phyloP scores from a whole-genome alignment of 2,329 filamentous ascomycete genomes.

The Cytospora leucostoma region DNA sequence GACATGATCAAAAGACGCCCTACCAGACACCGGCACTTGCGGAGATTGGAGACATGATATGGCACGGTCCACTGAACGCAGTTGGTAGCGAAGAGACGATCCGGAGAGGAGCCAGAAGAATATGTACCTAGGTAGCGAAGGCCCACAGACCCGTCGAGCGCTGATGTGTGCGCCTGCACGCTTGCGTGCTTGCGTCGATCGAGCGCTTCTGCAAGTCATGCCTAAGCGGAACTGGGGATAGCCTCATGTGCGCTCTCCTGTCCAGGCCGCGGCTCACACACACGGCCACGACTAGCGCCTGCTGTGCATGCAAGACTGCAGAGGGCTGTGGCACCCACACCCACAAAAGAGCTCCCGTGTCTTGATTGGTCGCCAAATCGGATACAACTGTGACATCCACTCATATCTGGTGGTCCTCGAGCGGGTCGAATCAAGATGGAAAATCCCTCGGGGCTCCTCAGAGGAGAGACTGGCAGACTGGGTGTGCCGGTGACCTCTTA shows the following conservation, averaged over 20 bases:
- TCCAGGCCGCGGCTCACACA: not conserved
- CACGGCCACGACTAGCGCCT: not conserved
- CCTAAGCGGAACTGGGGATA: constrained; percentile 1
- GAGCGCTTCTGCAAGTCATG: not conserved
- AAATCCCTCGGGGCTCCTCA: not conserved
- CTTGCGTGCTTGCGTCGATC: not conserved
- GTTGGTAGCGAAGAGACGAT: no score
- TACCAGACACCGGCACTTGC: no score
- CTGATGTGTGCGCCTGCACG: no score
- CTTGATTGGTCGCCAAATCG: not conserved
- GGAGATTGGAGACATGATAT: no score
- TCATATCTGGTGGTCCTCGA: no score
- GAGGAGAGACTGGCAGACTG: not conserved
- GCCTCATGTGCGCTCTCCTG: not conserved
- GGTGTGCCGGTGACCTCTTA: not conserved
- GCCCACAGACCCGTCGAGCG: not conserved
- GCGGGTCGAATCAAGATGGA: not conserved
- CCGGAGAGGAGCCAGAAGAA: not conserved
- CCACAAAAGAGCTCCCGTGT: not conserved
- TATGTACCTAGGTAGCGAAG: not conserved
- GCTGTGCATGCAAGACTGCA: not conserved
- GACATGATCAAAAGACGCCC: no score
- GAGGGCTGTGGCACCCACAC: not conserved
- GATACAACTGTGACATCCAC: not conserved
- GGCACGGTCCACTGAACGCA: no score